Evolutionary conservation across 805 yeast species (phyloP).

Genomic region (Yamadazyma kitorensis): DNA sequence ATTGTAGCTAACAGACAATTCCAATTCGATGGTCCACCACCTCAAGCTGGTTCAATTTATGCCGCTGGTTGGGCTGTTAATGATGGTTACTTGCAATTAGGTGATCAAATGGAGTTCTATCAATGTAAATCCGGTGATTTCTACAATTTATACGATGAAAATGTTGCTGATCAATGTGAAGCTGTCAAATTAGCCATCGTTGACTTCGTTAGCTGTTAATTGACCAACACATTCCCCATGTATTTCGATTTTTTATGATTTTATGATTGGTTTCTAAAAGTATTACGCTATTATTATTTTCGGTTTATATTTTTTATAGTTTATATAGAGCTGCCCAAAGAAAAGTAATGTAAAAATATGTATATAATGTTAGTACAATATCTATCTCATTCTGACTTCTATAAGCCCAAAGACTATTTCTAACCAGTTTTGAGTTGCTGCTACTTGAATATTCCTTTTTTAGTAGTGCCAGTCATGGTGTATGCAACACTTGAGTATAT

Average conservation of each 20-base stretch:
- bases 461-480: constrained; percentile 39
- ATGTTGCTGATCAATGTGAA: constrained; percentile 17
- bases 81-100: constrained; percentile 53
- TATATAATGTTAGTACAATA: no score
- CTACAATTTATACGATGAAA: constrained; percentile 72
- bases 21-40: constrained; percentile 77
- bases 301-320: no score
- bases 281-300: no score
- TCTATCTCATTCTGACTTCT: no score
- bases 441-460: constrained; percentile 29
- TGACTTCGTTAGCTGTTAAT: constrained; percentile 13
- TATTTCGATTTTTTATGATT: no score
- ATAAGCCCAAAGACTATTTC: not conserved
- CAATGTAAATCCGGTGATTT: constrained; percentile 75
- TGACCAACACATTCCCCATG: no score
- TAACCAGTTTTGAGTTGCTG: no score
- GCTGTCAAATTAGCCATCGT: constrained; percentile 46
- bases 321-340: no score
- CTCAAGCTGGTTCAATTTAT: constrained; percentile 70
- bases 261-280: no score
- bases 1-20: constrained; percentile 79
- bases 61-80: constrained; percentile 60
- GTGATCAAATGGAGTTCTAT: constrained; percentile 59
- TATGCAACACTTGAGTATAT: constrained; percentile 56
- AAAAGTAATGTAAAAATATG: no score